A percentile compares a stretch with the other conserved stretches of the same genome.
Evolutionary conservation across 129 eudicot species (phyloP).

Genomic region (Helianthus tuberosus): DNA sequence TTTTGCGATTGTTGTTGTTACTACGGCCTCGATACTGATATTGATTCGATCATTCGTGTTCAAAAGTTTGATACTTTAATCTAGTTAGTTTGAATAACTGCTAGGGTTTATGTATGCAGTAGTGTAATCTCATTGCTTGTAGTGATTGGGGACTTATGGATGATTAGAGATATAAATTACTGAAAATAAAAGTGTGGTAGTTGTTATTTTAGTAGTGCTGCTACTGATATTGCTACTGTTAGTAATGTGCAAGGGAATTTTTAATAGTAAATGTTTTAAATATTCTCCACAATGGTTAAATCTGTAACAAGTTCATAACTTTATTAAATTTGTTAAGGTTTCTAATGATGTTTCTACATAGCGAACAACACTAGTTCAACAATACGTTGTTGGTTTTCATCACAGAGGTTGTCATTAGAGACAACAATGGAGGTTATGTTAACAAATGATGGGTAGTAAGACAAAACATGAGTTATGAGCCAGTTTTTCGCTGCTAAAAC

Average conservation of each 20-base stretch:
- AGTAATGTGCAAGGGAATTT: conserved; percentile 1
- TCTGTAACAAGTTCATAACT: neutral
- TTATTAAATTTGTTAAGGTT: neutral
- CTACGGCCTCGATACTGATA: conserved; percentile 1
- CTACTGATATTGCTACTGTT: too few species aligned
- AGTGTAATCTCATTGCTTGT: conserved; percentile 8
- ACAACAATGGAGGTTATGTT: too few species aligned
- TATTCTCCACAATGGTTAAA: neutral
- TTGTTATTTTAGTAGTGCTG: too few species aligned
- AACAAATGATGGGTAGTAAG: too few species aligned
- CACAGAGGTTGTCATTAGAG: too few species aligned
- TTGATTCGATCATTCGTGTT: neutral
- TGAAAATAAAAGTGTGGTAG: too few species aligned
- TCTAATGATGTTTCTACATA: neutral
- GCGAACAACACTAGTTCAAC: too few species aligned
- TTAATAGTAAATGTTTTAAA: conserved; percentile 1
- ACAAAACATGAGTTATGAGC: too few species aligned
- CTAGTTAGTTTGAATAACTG: neutral
- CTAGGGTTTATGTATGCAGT: conserved; percentile 19
- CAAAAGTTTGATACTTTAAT: neutral
- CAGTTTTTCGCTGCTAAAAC: too few species aligned
- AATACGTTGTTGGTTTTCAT: too few species aligned
- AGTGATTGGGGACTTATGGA: neutral
- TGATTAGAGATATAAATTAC: neutral
- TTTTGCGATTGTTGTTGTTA: conserved; percentile 1